Evolutionary conservation across 2,329 filamentous ascomycete species (phyloP), one percentile per base, ranked within the genome.

Genomic region (Rugonectria rugulosa): DNA sequence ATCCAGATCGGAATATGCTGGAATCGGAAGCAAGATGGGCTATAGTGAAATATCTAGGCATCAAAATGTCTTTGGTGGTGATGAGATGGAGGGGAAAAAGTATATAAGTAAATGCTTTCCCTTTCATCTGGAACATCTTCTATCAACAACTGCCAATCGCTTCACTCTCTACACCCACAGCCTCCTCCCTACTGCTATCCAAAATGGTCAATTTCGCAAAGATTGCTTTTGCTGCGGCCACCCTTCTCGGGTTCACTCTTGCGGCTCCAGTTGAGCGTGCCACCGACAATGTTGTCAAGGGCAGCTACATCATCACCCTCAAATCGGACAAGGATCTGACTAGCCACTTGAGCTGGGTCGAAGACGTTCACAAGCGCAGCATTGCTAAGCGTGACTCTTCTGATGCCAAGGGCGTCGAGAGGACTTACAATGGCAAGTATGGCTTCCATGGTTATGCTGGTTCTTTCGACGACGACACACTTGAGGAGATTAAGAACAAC

Each of bases 221-320:
- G 37, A 46, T 72, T 49, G 59, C 61, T 41, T 34, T 70, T 37
- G 56, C 62, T 26, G 68, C 65, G 20, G 49, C 67, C 6, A 51
- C 66, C 31, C 59, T 72, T 32, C 56, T 70, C 27, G 58, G 68
- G 17, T 38, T 59, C 37, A 54, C 42, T 26, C 38, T 59, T 20
- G 62, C 62, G 10, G 63, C 64, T 34, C 68, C 70, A 23, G 45
- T 64, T 27, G 54, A 63, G 44, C 56, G 53, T 21, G 59, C 55
- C 45, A 45, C 59, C 9, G 57, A 51, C 32, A 26, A 63, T 26
- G 52, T 74, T 48, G 61, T 77, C 40, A 65, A 73, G 42, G 72
- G 71, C 62, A 79, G 77, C 50, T 88, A 85, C 73, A 86, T 88
- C 62, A 79, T 88, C 31, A 83, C 87, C 43, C 86, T 87, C 72